Percentiles rank a stretch among this genome's conserved stretches.
Conservation (phyloP, 73 alveolate genomes). For the Tetrahymena malaccensis region DNA sequence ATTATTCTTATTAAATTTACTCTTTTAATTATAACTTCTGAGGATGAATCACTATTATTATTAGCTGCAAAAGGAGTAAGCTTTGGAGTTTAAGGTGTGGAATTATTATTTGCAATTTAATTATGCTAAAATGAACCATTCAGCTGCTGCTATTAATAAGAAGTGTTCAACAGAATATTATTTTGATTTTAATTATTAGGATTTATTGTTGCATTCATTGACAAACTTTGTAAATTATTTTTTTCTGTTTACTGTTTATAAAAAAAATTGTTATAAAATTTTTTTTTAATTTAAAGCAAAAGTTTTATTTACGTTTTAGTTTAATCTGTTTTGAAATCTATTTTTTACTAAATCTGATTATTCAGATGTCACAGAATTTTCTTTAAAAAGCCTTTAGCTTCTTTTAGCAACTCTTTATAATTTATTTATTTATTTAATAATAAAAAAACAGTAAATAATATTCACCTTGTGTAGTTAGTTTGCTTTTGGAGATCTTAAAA, state of each 20-base stretch:
- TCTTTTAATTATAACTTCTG: neutral
- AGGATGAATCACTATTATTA: neutral
- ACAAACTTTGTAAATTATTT: neutral
- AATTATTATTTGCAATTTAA: neutral
- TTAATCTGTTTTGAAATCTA: neutral
- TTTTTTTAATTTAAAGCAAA: neutral
- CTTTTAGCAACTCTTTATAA: neutral
- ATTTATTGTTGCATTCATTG: neutral
- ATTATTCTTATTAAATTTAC: neutral
- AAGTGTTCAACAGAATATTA: neutral
- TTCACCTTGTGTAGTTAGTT: conserved; percentile 18
- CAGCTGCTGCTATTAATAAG: neutral
- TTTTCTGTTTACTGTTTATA: neutral
- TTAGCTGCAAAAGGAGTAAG: neutral
- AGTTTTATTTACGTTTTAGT: neutral
- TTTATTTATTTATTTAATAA: neutral
- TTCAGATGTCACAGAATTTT: neutral
- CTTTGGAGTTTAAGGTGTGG: neutral
- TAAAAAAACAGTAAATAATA: neutral
- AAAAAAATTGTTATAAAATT: neutral
- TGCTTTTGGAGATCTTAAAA: conserved; percentile 13
- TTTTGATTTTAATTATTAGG: neutral
- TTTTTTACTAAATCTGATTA: conserved; percentile 5
- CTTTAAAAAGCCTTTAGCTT: neutral
- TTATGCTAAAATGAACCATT: neutral